Evolutionary conservation across 306 rosid species (phyloP).

Genomic region (Fagus sylvatica): DNA sequence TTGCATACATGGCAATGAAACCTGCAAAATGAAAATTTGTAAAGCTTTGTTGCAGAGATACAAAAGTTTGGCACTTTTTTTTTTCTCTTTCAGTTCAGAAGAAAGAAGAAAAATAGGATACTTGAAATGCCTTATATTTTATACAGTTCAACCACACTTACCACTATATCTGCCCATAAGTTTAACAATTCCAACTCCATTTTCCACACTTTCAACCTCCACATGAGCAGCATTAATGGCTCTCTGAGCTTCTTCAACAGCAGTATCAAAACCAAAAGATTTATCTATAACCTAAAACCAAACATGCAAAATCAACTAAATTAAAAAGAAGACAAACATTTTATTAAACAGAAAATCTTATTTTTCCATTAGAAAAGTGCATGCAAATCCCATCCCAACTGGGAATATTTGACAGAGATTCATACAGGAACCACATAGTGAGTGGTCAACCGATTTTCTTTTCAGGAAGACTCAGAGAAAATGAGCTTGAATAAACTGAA

Average conservation of each 20-base stretch:
- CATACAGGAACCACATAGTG: background rate
- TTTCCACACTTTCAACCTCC: slow-evolving; percentile 90
- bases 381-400: background rate
- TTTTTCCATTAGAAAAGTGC: background rate
- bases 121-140: background rate
- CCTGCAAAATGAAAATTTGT: slow-evolving; percentile 62
- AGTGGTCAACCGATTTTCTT: background rate
- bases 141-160: slow-evolving; percentile 14
- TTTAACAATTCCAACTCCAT: slow-evolving; percentile 90
- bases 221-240: slow-evolving; percentile 96
- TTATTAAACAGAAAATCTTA: background rate
- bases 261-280: slow-evolving; percentile 97
- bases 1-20: slow-evolving; percentile 89
- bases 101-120: background rate
- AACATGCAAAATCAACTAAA: slow-evolving; percentile 28
- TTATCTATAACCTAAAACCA: slow-evolving; percentile 86
- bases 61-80: slow-evolving; percentile 13
- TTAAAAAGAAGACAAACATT: background rate
- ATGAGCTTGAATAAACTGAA: background rate
- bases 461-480: background rate
- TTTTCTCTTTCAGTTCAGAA: background rate
- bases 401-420: background rate
- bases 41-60: slow-evolving; percentile 24
- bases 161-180: slow-evolving; percentile 98
- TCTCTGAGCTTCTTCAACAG: slow-evolving; percentile 98